phyloP scores from a whole-genome alignment of 768 basidiomycete species.

The Lentinula sp. region DNA sequence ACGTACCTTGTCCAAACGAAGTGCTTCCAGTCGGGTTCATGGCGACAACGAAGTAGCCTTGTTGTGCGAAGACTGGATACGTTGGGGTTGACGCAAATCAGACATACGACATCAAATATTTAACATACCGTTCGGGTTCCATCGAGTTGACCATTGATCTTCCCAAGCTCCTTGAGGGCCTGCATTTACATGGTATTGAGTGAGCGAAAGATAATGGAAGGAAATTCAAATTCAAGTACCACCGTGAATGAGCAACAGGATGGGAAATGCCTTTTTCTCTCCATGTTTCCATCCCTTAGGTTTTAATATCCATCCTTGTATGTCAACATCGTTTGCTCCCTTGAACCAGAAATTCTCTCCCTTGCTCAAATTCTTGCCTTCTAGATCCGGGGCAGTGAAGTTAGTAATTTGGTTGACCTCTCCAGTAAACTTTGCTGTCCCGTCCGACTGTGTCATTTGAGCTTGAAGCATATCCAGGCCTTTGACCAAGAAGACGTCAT shows the following conservation, averaged over 20 bases:
- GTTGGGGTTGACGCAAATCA: background rate
- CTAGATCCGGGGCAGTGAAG: slow-evolving; percentile 52
- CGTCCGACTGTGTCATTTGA: slow-evolving; percentile 27
- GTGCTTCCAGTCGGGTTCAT: slow-evolving; percentile 96
- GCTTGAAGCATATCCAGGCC: slow-evolving; percentile 39
- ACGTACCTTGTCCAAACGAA: slow-evolving; percentile 78
- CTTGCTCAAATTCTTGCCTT: slow-evolving; percentile 48
- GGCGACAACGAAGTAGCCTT: slow-evolving; percentile 83
- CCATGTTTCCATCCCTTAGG: slow-evolving; percentile 71
- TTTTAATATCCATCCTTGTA: slow-evolving; percentile 84
- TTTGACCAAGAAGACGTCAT: slow-evolving; percentile 66
- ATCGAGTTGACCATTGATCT: slow-evolving; percentile 86
- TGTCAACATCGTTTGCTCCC: slow-evolving; percentile 66
- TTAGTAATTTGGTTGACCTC: slow-evolving; percentile 54
- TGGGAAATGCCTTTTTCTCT: slow-evolving; percentile 72
- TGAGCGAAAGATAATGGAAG: background rate
- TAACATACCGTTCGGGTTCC: slow-evolving; percentile 73
- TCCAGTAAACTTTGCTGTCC: slow-evolving; percentile 21
- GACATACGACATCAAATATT: background rate
- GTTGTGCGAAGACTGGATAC: slow-evolving; percentile 65
- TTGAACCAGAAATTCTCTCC: slow-evolving; percentile 89
- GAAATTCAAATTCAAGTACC: slow-evolving; percentile 26
- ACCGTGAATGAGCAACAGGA: slow-evolving; percentile 77
- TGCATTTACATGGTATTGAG: slow-evolving; percentile 15
- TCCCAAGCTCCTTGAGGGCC: slow-evolving; percentile 85